Evolutionary conservation across 176 grass and related monocot genomes (phyloP).

Genomic region (Neostapfia colusana): DNA sequence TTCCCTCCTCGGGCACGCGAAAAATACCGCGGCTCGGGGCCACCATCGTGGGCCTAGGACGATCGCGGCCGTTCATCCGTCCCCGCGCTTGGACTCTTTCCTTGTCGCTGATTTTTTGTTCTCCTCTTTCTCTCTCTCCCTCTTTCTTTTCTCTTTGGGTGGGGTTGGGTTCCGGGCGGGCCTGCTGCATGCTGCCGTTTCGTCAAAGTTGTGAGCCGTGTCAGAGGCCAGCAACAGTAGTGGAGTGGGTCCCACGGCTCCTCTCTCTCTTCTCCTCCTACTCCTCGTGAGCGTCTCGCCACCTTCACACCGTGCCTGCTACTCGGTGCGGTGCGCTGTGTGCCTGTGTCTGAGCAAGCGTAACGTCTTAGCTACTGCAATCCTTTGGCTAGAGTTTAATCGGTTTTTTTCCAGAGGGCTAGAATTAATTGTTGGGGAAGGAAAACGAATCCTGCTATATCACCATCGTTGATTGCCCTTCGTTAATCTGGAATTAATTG

Average conservation of each 20-base stretch:
- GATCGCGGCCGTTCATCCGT: constrained; percentile 35
- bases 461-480: neutral
- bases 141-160: neutral
- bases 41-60: neutral
- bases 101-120: constrained; percentile 9
- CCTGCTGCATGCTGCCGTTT: constrained; percentile 26
- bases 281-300: constrained; percentile 26
- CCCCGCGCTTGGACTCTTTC: constrained; percentile 38
- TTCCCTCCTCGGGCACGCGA: constrained; percentile 37
- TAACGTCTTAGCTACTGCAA: neutral
- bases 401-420: too few relatives aligned
- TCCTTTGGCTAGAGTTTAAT: too few relatives aligned
- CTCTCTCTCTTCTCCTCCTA: neutral
- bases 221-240: constrained; percentile 47
- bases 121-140: neutral
- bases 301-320: neutral
- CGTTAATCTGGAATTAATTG: neutral
- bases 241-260: constrained; percentile 4
- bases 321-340: neutral
- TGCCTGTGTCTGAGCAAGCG: neutral
- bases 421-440: neutral
- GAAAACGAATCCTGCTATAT: neutral
- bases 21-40: neutral
- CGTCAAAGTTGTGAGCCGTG: constrained; percentile 59
- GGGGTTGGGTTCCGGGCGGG: constrained; percentile 5